Percentiles rank a stretch among this genome's conserved stretches.
phyloP scores from a whole-genome alignment of 768 basidiomycete genomes.

The Suillus decipiens region DNA sequence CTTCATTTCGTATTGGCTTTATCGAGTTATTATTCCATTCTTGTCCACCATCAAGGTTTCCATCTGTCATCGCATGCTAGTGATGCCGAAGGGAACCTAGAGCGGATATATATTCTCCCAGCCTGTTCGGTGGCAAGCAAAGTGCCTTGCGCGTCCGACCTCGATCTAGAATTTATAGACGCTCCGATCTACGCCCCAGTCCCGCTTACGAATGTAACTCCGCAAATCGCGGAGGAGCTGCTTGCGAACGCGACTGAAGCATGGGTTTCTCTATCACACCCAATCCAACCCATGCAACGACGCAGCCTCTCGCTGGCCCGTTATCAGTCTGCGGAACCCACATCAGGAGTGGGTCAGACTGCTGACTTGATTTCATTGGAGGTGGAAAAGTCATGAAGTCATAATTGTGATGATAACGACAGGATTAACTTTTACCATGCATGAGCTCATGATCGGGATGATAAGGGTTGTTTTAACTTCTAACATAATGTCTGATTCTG shows the following conservation, averaged over 20 bases:
- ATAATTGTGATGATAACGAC: not conserved
- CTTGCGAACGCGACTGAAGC: conserved; percentile 63
- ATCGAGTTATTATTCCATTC: conserved; percentile 60
- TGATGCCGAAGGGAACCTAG: conserved; percentile 36
- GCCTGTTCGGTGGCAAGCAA: conserved; percentile 19
- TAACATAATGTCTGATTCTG: not conserved
- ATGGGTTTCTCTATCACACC: conserved; percentile 46
- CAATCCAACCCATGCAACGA: not conserved
- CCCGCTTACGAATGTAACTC: conserved; percentile 55
- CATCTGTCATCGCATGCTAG: conserved; percentile 21
- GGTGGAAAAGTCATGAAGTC: not conserved
- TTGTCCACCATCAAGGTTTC: conserved; percentile 45
- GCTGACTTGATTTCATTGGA: conserved; percentile 1
- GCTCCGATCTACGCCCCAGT: conserved; percentile 67
- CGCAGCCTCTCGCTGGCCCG: not conserved
- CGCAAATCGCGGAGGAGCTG: conserved; percentile 49
- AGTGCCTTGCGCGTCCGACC: conserved; percentile 12
- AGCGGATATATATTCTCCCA: conserved; percentile 67
- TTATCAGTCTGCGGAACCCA: not conserved
- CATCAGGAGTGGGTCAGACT: not conserved
- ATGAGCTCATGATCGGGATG: no score
- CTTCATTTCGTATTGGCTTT: conserved; percentile 78
- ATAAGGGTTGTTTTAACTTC: not conserved
- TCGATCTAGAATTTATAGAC: conserved; percentile 10
- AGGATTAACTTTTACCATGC: not conserved